These are phyloP conservation scores for Parafenestella ontariensis DNA, from an alignment of 2,329 filamentous ascomycete species.

Conservation along the genomic window DNA sequence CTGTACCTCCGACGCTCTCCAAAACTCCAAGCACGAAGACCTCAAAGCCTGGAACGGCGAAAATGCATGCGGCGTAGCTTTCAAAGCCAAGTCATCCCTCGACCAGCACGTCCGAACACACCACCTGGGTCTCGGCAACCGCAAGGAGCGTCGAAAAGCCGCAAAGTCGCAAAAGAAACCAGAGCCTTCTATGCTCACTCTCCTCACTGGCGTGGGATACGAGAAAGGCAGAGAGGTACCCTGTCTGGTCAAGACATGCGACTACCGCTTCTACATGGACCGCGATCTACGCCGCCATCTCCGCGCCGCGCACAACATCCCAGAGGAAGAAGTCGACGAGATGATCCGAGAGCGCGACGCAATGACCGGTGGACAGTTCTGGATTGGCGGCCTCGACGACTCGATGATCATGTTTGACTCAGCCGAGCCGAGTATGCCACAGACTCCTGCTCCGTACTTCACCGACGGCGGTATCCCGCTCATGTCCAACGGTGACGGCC, in stretches of 20 bases:
- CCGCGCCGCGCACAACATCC: constrained; percentile 53
- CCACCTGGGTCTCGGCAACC: constrained; percentile 70
- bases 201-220: constrained; percentile 65
- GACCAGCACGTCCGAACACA: constrained; percentile 85
- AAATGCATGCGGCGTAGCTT: constrained; percentile 76
- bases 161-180: constrained; percentile 46
- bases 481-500: constrained; percentile 2
- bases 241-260: constrained; percentile 60
- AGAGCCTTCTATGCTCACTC: constrained; percentile 45
- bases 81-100: constrained; percentile 77
- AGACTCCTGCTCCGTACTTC: constrained; percentile 39
- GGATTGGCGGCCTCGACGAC: constrained; percentile 51
- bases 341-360: constrained; percentile 51
- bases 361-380: constrained; percentile 53
- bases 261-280: constrained; percentile 63
- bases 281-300: constrained; percentile 65
- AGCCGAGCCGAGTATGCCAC: constrained; percentile 39
- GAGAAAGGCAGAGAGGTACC: constrained; percentile 57
- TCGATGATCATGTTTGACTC: constrained; percentile 29
- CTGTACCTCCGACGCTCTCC: constrained; percentile 75
- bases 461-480: constrained; percentile 11
- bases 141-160: constrained; percentile 44
- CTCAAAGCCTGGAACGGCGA: constrained; percentile 69
- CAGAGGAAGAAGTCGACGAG: constrained; percentile 45
- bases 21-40: constrained; percentile 57